Evolutionary conservation across 352 stramenopile species (phyloP), one percentile per base, ranked within the genome.

Genomic region (Globisporangium rhizosaccharum): DNA sequence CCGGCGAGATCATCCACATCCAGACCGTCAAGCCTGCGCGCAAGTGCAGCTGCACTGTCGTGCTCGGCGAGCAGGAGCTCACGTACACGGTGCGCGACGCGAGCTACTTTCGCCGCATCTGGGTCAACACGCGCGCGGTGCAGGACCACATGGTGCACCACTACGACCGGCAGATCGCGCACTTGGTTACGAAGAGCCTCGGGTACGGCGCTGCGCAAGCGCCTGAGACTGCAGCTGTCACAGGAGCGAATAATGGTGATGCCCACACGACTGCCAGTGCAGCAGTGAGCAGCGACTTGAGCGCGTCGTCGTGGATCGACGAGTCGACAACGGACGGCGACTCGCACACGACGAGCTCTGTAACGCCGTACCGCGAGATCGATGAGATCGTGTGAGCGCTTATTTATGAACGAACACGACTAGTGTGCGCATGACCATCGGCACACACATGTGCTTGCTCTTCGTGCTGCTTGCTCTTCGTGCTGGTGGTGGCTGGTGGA

Each of bases 91-190:
- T 87, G 37, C 79, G 79, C 8, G 76, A 89, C 41, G 76, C 79
- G 4, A 76, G 70, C 49, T 80, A 84, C 58, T 92, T 92, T 57
- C 79, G 81, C 11, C 76, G 78, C 45, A 87, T 92, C 45, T 85
- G 67, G 66, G 70, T 85, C 50, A 92, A 71, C 30, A 62, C 75
- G 2, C 82, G 77, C 33, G 72, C 79, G 3, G 20, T 87, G 51
- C 70, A 82, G 55, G 82, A 92, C 57, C 82, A 92, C 67, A 85
- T 92, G 72, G 73, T 87, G n/a, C 79, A 92, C 58, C 82, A 92
- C 62, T 92, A 92, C 62, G 82, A 90, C 68, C 78, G 81, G 45
- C 82, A 79, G 63, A 86, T 92, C 52, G 63, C 67, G 26, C 75
- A 72, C 48, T 61, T 92, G 23, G 71, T 85, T 37, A 61, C 67